Evolutionary conservation across 139 green algal genomes (phyloP).

Genomic region (Zygnema circumcarinatum): DNA sequence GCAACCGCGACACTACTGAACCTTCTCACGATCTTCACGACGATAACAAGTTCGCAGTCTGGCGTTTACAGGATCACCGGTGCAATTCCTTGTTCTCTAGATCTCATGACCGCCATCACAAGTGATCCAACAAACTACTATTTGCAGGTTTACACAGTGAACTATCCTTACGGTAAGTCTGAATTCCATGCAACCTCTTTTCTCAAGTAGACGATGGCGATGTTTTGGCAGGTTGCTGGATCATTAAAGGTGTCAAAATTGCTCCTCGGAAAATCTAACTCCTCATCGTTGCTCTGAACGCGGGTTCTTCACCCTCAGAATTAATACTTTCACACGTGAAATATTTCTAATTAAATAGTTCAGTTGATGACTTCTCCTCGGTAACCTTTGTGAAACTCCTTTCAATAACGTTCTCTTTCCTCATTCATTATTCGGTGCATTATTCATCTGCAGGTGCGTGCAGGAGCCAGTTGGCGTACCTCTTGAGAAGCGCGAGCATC

Average conservation of each 20-base stretch:
- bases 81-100: neutral
- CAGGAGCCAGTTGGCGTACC: neutral
- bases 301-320: neutral
- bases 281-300: neutral
- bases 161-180: neutral
- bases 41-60: neutral
- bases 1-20: neutral
- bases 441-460: neutral
- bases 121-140: neutral
- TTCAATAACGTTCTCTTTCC: neutral
- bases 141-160: neutral
- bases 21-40: neutral
- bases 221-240: too few relatives aligned
- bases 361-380: too few relatives aligned
- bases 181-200: neutral
- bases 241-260: neutral
- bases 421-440: neutral
- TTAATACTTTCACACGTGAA: too few relatives aligned
- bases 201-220: neutral
- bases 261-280: neutral
- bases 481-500: neutral
- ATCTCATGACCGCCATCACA: neutral
- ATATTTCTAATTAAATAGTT: too few relatives aligned
- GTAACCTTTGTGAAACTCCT: too few relatives aligned
- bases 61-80: neutral